A percentile compares a stretch with the other conserved stretches of the same genome.
Conservation (phyloP, 495 filamentous ascomycete genomes). For the Penicillium pancosmium region DNA sequence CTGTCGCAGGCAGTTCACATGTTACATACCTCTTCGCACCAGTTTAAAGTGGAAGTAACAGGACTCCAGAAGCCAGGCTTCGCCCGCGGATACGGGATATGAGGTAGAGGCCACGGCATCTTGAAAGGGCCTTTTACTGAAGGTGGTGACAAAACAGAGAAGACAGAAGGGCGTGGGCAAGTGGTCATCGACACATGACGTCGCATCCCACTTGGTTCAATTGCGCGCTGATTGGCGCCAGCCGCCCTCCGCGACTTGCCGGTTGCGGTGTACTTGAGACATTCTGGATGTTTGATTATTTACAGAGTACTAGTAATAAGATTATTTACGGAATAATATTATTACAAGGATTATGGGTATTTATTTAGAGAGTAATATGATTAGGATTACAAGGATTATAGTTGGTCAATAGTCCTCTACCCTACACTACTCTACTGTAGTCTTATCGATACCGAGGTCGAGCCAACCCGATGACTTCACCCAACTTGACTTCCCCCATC, state of each 20-base stretch:
- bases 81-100: constrained; percentile 69
- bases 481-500: constrained; percentile 2
- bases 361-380: neutral
- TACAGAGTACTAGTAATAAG: too few relatives aligned
- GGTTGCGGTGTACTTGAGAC: constrained; percentile 14
- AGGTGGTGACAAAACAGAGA: constrained; percentile 2
- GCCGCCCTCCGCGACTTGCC: constrained; percentile 25
- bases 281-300: neutral
- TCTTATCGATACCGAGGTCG: constrained; percentile 2
- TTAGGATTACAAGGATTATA: too few relatives aligned
- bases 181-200: constrained; percentile 22
- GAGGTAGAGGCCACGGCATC: constrained; percentile 51
- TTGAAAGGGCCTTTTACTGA: constrained; percentile 2
- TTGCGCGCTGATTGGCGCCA: constrained; percentile 21
- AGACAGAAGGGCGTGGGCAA: neutral
- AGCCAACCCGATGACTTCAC: constrained; percentile 5
- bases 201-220: constrained; percentile 21
- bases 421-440: neutral
- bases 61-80: constrained; percentile 78
- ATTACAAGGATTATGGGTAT: neutral
- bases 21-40: constrained; percentile 81
- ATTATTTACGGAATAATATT: too few relatives aligned
- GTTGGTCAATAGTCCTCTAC: neutral
- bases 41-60: constrained; percentile 88
- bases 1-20: neutral